Evolutionary conservation across 495 filamentous ascomycete genomes (phyloP).

Genomic region (Pyronema omphalodes): DNA sequence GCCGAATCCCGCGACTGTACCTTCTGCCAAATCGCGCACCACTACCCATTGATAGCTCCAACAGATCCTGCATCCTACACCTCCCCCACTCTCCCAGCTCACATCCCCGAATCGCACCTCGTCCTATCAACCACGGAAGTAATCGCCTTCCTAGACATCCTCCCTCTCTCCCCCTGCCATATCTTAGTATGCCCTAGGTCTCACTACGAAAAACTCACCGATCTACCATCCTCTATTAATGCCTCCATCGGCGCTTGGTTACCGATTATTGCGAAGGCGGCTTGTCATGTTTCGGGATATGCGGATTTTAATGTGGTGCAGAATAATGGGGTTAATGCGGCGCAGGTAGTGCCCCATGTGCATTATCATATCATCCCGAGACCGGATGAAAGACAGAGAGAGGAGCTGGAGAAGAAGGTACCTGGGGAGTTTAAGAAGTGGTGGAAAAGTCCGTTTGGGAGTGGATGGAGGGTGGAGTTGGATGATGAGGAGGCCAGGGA

Average conservation of each 20-base stretch:
- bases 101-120: conserved; percentile 33
- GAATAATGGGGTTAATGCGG: conserved; percentile 78
- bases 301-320: conserved; percentile 83
- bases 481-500: conserved; percentile 64
- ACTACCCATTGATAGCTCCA: conserved; percentile 46
- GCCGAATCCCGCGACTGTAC: conserved; percentile 30
- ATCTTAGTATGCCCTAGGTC: conserved; percentile 52
- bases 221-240: conserved; percentile 21
- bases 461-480: conserved; percentile 61
- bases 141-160: conserved; percentile 76
- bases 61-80: conserved; percentile 31
- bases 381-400: conserved; percentile 28
- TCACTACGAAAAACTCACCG: conserved; percentile 54
- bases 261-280: conserved; percentile 51
- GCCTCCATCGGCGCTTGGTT: conserved; percentile 44
- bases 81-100: conserved; percentile 22
- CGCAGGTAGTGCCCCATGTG: conserved; percentile 77
- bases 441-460: conserved; percentile 68
- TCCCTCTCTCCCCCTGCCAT: conserved; percentile 65
- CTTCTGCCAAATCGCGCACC: conserved; percentile 44
- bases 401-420: conserved; percentile 29
- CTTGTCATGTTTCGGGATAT: conserved; percentile 43
- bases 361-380: conserved; percentile 87
- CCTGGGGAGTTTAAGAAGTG: conserved; percentile 33
- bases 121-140: conserved; percentile 54